A percentile compares a stretch with the other conserved stretches of the same genome.
phyloP scores from a whole-genome alignment of 1,139 yeast genomes.

The Debaryomycetaceae sp. region DNA sequence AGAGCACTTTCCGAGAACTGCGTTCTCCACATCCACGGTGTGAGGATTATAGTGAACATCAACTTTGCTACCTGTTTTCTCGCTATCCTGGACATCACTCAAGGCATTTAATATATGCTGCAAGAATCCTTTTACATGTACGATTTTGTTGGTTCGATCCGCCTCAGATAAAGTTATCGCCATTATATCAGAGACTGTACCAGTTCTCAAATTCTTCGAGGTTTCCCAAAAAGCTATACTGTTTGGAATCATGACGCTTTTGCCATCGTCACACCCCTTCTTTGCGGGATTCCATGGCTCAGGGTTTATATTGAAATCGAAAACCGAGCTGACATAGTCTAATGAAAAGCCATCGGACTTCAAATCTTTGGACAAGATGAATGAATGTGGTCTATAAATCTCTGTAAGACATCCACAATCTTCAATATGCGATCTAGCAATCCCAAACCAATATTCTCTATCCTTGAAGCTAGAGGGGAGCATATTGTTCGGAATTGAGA shows the following conservation, averaged over 20 bases:
- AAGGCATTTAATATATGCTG: slow-evolving; percentile 12
- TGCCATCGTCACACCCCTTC: slow-evolving; percentile 15
- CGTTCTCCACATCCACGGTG: slow-evolving; percentile 6
- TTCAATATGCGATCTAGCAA: slow-evolving; percentile 12
- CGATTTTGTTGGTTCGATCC: slow-evolving; percentile 15
- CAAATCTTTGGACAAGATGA: slow-evolving; percentile 13
- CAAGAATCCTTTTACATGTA: slow-evolving; percentile 15
- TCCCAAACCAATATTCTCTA: slow-evolving; percentile 17
- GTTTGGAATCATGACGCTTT: slow-evolving; percentile 18
- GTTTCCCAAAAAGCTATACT: slow-evolving; percentile 17
- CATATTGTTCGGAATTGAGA: slow-evolving; percentile 7
- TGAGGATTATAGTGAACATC: slow-evolving; percentile 1
- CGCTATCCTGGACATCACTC: neutral
- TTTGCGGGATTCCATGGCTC: slow-evolving; percentile 13
- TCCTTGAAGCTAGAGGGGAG: slow-evolving; percentile 11
- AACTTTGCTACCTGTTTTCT: neutral
- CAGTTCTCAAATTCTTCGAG: slow-evolving; percentile 1
- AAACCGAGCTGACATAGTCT: slow-evolving; percentile 15
- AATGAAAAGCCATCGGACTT: slow-evolving; percentile 10
- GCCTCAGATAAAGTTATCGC: slow-evolving; percentile 19
- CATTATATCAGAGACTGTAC: slow-evolving; percentile 12
- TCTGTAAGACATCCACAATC: slow-evolving; percentile 13
- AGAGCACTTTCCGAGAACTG: slow-evolving; percentile 12
- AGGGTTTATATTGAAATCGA: slow-evolving; percentile 17
- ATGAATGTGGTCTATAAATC: slow-evolving; percentile 18